Evolutionary conservation across 139 green algal species (phyloP).

Genomic region (Astrephomene gubernaculifera): DNA sequence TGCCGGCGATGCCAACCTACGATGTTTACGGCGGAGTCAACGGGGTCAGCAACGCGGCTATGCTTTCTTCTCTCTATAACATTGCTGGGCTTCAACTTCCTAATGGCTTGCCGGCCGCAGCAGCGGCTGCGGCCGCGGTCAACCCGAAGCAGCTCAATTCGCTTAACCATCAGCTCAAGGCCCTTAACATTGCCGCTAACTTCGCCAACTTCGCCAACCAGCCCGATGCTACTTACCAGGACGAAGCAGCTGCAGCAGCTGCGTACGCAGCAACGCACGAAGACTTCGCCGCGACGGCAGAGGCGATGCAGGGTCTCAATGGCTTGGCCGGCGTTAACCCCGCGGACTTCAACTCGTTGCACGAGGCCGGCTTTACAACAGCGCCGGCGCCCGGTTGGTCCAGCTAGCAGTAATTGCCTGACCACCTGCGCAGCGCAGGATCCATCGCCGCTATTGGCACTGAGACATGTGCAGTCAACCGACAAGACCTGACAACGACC

Average conservation of each 20-base stretch:
- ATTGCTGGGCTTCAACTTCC: constrained; percentile 37
- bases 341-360: constrained; percentile 40
- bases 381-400: constrained; percentile 57
- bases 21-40: constrained; percentile 41
- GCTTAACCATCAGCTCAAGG: constrained; percentile 55
- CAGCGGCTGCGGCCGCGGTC: neutral
- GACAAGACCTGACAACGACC: neutral
- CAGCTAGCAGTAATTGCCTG: constrained; percentile 31
- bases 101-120: constrained; percentile 42
- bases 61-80: constrained; percentile 39
- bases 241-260: constrained; percentile 31
- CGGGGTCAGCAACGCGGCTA: constrained; percentile 27
- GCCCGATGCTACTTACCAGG: constrained; percentile 27
- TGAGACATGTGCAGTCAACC: constrained; percentile 8
- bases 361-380: constrained; percentile 47
- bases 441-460: neutral
- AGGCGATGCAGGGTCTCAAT: constrained; percentile 35
- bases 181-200: constrained; percentile 38
- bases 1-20: constrained; percentile 14
- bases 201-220: constrained; percentile 43
- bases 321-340: constrained; percentile 17
- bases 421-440: too few relatives aligned
- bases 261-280: neutral
- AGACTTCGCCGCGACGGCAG: constrained; percentile 23
- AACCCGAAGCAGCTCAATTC: constrained; percentile 40